phyloP scores from a whole-genome alignment of 2,329 filamentous ascomycete genomes.

The Dryadomyces sulphureus region DNA sequence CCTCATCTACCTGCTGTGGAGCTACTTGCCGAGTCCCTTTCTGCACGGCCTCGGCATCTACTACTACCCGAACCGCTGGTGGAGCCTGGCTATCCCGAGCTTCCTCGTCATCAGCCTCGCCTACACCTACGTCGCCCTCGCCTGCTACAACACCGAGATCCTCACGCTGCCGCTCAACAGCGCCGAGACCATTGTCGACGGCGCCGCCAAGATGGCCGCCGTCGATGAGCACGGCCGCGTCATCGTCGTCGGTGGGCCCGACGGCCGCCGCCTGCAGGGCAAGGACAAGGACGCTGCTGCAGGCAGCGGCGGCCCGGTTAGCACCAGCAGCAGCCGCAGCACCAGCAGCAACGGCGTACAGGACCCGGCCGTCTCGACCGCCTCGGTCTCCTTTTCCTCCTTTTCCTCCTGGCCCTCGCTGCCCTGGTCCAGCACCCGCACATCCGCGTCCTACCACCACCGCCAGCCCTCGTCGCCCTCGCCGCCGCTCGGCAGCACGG shows the following conservation, averaged over 20 bases:
- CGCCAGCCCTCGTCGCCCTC: slow-evolving; percentile 11
- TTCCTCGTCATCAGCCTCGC: slow-evolving; percentile 79
- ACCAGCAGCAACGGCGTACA: neutral
- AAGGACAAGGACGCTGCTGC: slow-evolving; percentile 10
- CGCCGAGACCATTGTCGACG: slow-evolving; percentile 84
- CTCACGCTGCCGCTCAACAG: slow-evolving; percentile 67
- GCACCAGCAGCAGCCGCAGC: neutral
- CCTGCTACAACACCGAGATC: slow-evolving; percentile 78
- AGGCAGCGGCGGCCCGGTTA: neutral
- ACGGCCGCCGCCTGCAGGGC: slow-evolving; percentile 6
- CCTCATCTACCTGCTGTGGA: slow-evolving; percentile 61
- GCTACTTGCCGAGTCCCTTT: slow-evolving; percentile 81
- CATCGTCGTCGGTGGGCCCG: slow-evolving; percentile 6
- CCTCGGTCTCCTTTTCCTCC: too few species aligned
- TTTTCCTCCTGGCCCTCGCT: neutral
- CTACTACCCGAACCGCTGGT: slow-evolving; percentile 97
- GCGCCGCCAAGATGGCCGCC: slow-evolving; percentile 71
- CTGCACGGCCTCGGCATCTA: slow-evolving; percentile 85
- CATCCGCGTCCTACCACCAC: slow-evolving; percentile 1
- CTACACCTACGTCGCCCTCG: slow-evolving; percentile 89
- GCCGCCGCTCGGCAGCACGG: slow-evolving; percentile 5
- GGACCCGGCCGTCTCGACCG: neutral
- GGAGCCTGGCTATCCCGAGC: slow-evolving; percentile 81
- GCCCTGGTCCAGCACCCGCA: neutral
- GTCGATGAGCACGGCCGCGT: slow-evolving; percentile 30